Evolutionary conservation across 176 grass and related monocot genomes (phyloP), one percentile per base, ranked within the genome.

Genomic region (Tillandsia fasciculata): DNA sequence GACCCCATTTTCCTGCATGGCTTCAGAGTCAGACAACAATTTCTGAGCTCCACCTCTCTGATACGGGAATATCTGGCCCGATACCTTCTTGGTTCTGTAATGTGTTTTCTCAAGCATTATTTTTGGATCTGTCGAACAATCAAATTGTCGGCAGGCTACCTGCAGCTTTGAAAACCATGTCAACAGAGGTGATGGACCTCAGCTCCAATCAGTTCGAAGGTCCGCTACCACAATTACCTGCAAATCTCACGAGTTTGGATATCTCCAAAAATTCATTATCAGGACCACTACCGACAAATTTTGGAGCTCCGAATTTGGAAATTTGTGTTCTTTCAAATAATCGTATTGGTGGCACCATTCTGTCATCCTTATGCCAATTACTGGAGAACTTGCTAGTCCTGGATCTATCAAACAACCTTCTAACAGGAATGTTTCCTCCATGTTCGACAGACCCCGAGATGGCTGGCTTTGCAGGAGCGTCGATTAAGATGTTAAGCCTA

Each of bases 81-180:
- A 0, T 87, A 18, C 81, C 85, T 11, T 0, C 50, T 12, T 87
- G 65, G 65, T 67, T 74, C 20, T 18, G 50, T 12, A 61, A 72
- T 20, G 23, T 13, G 8, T 73, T 74, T 53, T 65, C 33, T 48
- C 33, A 48, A 0, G 4, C 2, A n/a, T 0, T 0, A 2, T 8
- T 8, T 63, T 56, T 88, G 64, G 51, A 78, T 42, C 5, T 80
- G 10, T 75, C 76, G 9, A 2, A 51, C 11, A 81, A 81, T 26
- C 51, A 48, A 17, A 23, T 81, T 26, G 63, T n/a, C n/a, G 79
- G 79, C 15, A 14, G 28, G 26, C 66, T 80, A 58, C 76, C 76
- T 8, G 6, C 10, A 15, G 51, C n/a, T 66, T 51, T 79, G 28
- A 52, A 72, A n/a, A 68, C 73, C 27, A 70, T 71, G n/a, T 64